Evolutionary conservation across 305 asterid genomes (phyloP), one percentile per base, ranked within the genome.

Genomic region (Lippia alba): DNA sequence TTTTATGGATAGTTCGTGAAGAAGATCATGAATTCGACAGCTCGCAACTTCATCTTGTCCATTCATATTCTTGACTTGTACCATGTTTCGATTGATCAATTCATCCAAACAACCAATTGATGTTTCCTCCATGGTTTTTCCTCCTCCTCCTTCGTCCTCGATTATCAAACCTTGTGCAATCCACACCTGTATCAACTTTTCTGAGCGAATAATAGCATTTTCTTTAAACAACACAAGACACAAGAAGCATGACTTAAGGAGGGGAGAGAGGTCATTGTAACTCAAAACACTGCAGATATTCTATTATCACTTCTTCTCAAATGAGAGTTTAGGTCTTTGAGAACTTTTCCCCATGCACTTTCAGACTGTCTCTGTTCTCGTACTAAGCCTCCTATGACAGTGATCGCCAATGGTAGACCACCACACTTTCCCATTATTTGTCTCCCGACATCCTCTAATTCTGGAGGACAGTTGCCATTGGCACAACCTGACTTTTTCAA

Each of bases 61-160:
- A 24, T 24, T 30, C 9, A 32, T 61, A 61, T 9, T 19, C 24
- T 14, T 41, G 9, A 72, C 76, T 63, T 63, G 59, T 7, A 63
- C 11, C 64, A 62, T 51, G 53, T 63, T 62, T 40, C 71, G 66
- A 17, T 41, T 4, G 50, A 63, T 63, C 49, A 72, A 49, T 39
- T 72, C 76, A 54, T 72, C 70, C 15, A 72, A 53, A 55, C 54
- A 72, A 20, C 46, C 57, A 41, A 39, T 51, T 39, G 54, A 64
- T 24, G 16, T 24, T 44, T 72, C 70, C 76, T 63, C 66, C 17
- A 72, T 4, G 2, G 14, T 63, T 51, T 71, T 24, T 24, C 30
- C 18, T 20, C 24, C 63, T 40, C 4, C 48, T 24, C 53, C 70
- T n/a, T 51, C 32, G 9, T 20, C 20, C 0, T 12, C 36, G 40